phyloP scores from a whole-genome alignment of 2,329 filamentous ascomycete genomes.

The Aspergillus fumigatus region DNA sequence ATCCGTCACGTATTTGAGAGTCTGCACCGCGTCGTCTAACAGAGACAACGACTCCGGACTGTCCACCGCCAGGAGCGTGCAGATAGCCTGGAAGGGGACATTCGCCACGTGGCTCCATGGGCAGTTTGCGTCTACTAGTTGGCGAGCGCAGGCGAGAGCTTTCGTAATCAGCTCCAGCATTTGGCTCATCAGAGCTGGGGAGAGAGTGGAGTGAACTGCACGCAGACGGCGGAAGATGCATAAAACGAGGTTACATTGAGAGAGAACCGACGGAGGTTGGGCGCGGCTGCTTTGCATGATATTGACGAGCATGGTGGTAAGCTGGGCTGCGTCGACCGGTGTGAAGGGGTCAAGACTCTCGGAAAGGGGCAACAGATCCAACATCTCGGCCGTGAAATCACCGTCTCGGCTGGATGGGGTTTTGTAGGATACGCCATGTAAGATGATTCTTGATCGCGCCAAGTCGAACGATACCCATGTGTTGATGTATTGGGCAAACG shows the following conservation, averaged over 20 bases:
- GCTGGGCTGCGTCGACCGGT: conserved; percentile 35
- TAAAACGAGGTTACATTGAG: conserved; percentile 51
- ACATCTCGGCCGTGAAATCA: conserved; percentile 45
- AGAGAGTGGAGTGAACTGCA: conserved; percentile 44
- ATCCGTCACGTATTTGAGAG: conserved; percentile 35
- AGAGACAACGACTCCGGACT: conserved; percentile 44
- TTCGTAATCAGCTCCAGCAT: conserved; percentile 42
- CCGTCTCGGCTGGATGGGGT: conserved; percentile 32
- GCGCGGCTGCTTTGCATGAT: conserved; percentile 39
- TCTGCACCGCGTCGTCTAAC: conserved; percentile 48
- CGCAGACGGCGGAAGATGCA: conserved; percentile 52
- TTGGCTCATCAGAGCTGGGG: conserved; percentile 38
- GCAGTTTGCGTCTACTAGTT: conserved; percentile 38
- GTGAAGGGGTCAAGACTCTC: conserved; percentile 50
- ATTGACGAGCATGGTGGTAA: conserved; percentile 38
- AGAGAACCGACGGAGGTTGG: conserved; percentile 40
- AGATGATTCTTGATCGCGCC: conserved; percentile 47
- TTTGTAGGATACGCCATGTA: conserved; percentile 42
- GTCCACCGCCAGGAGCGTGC: conserved; percentile 51
- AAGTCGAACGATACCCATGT: conserved; percentile 57
- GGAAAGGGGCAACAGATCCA: conserved; percentile 48
- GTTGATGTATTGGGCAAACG: conserved; percentile 52
- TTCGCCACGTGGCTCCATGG: conserved; percentile 58
- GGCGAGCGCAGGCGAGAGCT: conserved; percentile 44
- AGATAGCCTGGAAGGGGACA: conserved; percentile 54